Evolutionary conservation across 352 stramenopile species (phyloP).

Genomic region (Globisporangium parvum): DNA sequence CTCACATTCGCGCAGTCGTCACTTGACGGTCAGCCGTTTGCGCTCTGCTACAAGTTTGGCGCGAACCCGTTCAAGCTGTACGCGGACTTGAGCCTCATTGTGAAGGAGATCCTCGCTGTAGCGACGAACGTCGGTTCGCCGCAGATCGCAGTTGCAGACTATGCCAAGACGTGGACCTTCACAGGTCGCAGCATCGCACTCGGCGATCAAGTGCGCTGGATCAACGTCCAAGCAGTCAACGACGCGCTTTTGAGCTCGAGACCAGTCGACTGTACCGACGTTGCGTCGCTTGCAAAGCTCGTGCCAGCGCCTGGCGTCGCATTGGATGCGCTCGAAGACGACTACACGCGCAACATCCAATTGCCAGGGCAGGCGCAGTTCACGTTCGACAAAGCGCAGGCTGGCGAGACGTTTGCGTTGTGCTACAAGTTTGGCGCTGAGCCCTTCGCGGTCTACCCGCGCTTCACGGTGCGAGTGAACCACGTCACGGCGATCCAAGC

Average conservation of each 20-base stretch:
- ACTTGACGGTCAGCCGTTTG: slow-evolving; percentile 27
- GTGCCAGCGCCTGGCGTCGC: slow-evolving; percentile 1
- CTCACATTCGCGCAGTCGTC: slow-evolving; percentile 48
- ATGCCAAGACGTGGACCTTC: slow-evolving; percentile 49
- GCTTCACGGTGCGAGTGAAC: slow-evolving; percentile 39
- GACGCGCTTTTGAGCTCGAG: slow-evolving; percentile 17
- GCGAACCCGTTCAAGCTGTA: slow-evolving; percentile 69
- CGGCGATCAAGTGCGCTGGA: slow-evolving; percentile 55
- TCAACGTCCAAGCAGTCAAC: slow-evolving; percentile 30
- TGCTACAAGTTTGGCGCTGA: slow-evolving; percentile 72
- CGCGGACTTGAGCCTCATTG: slow-evolving; percentile 27
- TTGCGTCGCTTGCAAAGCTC: slow-evolving; percentile 29
- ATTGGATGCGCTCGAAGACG: slow-evolving; percentile 29
- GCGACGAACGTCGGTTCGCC: slow-evolving; percentile 24
- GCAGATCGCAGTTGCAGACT: slow-evolving; percentile 38
- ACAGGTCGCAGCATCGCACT: slow-evolving; percentile 27
- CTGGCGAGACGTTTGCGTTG: slow-evolving; percentile 48
- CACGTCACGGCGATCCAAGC: slow-evolving; percentile 30
- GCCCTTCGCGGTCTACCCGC: slow-evolving; percentile 45
- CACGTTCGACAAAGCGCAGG: slow-evolving; percentile 29
- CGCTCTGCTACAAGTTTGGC: slow-evolving; percentile 67
- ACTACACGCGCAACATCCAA: slow-evolving; percentile 31
- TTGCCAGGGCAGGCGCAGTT: slow-evolving; percentile 15
- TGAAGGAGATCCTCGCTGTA: slow-evolving; percentile 43
- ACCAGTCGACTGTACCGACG: slow-evolving; percentile 32